Percentiles rank a stretch among this genome's conserved stretches.
These are phyloP conservation scores for Tricholoma sp. DNA, from an alignment of 768 basidiomycete genomes.

Conservation along the genomic window DNA sequence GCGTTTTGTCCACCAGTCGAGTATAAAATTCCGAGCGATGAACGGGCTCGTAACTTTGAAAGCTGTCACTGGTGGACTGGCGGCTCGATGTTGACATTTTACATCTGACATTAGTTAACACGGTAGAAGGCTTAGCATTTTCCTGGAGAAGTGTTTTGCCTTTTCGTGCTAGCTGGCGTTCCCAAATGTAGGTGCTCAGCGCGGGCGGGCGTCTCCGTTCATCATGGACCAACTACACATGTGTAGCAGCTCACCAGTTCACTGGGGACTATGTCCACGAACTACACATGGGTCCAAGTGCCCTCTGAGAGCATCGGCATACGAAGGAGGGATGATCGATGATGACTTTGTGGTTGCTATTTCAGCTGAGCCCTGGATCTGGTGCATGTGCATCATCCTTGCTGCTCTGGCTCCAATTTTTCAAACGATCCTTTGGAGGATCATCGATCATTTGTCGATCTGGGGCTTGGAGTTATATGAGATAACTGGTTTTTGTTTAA, in stretches of 20 bases:
- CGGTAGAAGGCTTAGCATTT: background rate
- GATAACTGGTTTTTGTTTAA: background rate
- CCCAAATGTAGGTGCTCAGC: background rate
- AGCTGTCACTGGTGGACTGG: no score
- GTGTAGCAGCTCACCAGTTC: background rate
- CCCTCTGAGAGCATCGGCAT: conserved; percentile 4
- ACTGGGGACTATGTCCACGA: background rate
- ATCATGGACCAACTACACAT: background rate
- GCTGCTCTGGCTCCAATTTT: conserved; percentile 9
- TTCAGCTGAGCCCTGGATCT: background rate
- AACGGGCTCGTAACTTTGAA: no score
- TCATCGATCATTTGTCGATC: background rate
- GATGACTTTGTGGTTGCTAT: background rate
- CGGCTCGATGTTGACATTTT: no score
- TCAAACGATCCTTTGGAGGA: background rate
- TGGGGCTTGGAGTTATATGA: background rate
- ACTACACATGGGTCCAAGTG: background rate
- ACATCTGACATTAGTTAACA: no score
- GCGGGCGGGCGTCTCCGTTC: background rate
- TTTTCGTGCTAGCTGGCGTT: no score
- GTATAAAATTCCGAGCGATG: no score
- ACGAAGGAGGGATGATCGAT: background rate
- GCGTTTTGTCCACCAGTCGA: no score
- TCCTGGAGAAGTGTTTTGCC: background rate
- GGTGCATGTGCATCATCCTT: background rate